Base-by-base conservation (phyloP, 179 eudicot genomes). In the Heliamphora pulchella region DNA sequence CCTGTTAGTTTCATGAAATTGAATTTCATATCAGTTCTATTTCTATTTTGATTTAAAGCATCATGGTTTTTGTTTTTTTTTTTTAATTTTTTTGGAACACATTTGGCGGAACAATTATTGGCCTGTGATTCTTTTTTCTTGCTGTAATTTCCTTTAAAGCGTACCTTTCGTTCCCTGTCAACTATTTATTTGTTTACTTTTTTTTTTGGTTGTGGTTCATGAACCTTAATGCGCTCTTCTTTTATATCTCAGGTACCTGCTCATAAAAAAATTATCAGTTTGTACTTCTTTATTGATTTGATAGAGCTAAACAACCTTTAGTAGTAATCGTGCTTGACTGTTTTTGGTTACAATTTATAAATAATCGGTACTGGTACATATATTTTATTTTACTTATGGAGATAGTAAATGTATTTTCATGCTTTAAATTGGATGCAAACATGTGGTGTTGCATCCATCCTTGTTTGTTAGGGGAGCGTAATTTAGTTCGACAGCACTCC, bases 1-100 rank as follows among this genome's bases (percentile, higher is more conserved):
- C 39, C 61, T 17, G 70, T 77, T 78, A 75, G 41, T 39, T 54
- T 73, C 18, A 74, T 55, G 47, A 8, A 74, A 5, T 74, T 74
- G 31, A 11, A 74, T 55, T 74, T 74, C 10, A 67, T 41, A 67
- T 67, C 57, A 74, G 50, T 54, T 39, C 14, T 5, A 39, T 74
- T 39, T 18, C 0, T 31, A 17, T 74, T 41, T 57, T 74, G 39
- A 54, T 7, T 31, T 43, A 41, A 41, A 39, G 50, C 77, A 74
- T 55, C 50, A 6, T 14, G 3, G 2, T 51, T 74, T 11, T 22
- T 53, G 39, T n/a, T 74, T 74, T 58, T 1, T 74, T 0, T 41
- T 41, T 59, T 59, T 54, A 31, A 31, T 0, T 31, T 31, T 59
- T 74, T 74, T 75, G 46, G 66, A 41, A 14, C 59, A 41, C 53